Evolutionary conservation across 306 rosid species (phyloP), one percentile per base, ranked within the genome.

Genomic region (Dalbergia oliveri): DNA sequence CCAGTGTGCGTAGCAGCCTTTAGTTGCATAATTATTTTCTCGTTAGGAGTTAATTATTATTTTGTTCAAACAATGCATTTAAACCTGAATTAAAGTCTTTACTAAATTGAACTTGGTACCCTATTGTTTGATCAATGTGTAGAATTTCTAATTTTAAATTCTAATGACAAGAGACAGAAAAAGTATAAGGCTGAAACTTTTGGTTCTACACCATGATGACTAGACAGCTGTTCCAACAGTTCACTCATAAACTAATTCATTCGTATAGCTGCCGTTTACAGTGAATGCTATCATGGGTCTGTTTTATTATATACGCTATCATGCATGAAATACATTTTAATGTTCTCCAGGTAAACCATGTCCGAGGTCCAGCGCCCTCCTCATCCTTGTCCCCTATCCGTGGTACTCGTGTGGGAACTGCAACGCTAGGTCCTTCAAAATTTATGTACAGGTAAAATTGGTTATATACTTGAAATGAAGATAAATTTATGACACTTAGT

Each of bases 401-500:
- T 51, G 91, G 84, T 75, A 80, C 92, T 84, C 87, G 91, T 58
- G 87, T 44, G 68, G 93, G 97, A 71, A 78, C 88, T 23, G 73
- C 89, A 33, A 84, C 92, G 63, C 77, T 88, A 80, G 97, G 96
- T 68, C 91, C 98, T 84, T 91, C 97, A 79, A 96, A 93, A 88
- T 82, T 89, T 75, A 82, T 91, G 5, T 96, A 91, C 87, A 93
- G 99, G 99, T 96, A 89, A 69, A 72, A 62, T 78, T 75, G 44
- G 70, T 68, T 73, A 50, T 78, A 39, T 49, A 72, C 49, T 47
- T 68, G 63, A 81, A 61, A 66, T 69, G 31, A 56, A 70, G 58
- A 53, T 69, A 26, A 75, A 37, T 13, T 45, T 82, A 50, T 5
- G 49, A 51, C 69, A 75, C 53, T 49, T 79, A 74, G 56, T 72